Conservation (phyloP, 305 asterid species). For the Fraxinus platypoda region DNA sequence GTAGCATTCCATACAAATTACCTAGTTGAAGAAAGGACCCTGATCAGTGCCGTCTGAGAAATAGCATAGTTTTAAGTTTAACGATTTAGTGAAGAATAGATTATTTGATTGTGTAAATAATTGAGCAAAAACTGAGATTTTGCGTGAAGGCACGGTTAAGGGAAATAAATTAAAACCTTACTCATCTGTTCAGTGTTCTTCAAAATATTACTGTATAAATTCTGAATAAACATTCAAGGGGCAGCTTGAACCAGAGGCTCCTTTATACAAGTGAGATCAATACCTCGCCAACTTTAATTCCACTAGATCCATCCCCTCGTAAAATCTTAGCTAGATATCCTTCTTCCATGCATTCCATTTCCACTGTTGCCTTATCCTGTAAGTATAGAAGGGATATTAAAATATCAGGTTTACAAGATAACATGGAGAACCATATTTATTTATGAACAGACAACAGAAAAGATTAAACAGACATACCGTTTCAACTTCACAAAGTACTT, state of each 20-base stretch:
- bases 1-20: not conserved
- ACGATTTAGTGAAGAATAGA: not conserved
- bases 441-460: constrained; percentile 18
- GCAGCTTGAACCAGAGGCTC: constrained; percentile 7
- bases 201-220: constrained; percentile 3
- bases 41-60: not conserved
- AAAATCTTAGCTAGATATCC: constrained; percentile 95
- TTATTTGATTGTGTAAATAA: not conserved
- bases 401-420: constrained; percentile 19
- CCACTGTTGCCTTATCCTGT: constrained; percentile 98
- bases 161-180: not conserved
- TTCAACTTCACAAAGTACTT: constrained; percentile 99
- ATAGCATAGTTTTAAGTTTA: not conserved
- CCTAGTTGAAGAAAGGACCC: not conserved
- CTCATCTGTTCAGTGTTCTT: not conserved
- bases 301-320: constrained; percentile 82
- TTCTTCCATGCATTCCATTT: constrained; percentile 99
- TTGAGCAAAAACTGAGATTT: not conserved
- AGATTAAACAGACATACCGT: constrained; percentile 57
- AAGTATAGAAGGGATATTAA: constrained; percentile 15
- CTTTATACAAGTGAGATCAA: constrained; percentile 19
- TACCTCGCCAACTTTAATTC: constrained; percentile 99
- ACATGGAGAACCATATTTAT: constrained; percentile 8
- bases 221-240: constrained; percentile 10
- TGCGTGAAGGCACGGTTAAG: not conserved